Evolutionary conservation across 768 basidiomycete genomes (phyloP), one percentile per base, ranked within the genome.

Genomic region (Naganishia friedmannii): DNA sequence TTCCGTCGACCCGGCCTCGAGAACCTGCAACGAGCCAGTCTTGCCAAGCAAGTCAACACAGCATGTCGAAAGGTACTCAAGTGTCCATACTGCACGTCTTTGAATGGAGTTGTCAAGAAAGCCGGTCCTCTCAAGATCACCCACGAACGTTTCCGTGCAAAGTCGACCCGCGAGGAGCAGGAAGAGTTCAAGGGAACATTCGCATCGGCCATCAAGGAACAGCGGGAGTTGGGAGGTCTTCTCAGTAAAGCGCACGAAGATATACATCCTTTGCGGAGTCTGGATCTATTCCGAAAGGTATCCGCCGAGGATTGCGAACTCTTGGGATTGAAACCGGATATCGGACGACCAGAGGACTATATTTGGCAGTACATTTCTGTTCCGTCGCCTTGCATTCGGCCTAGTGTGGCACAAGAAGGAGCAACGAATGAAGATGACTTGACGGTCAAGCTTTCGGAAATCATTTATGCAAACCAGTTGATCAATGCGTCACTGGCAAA

Each of bases 311-410:
- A 99, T 76, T 95, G 92, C 77, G 96, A 99, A 81, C 83, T 99
- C 54, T 85, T 99, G 13, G 95, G 96, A 1, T 81, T 98, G 69
- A 88, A 91, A 69, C 96, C 96, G 0, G 86, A 86, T 17, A 88
- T 88, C 77, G 94, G 95, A 56, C 84, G 96, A 66, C 96, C 96
- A 12, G 96, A 99, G 83, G 91, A 97, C 79, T 96, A 93, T 76
- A 87, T 99, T 65, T 99, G 96, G 95, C 95, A 98, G 81, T 99
- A 97, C 80, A 87, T 99, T 17, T 95, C 93, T 28, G 96, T 99
- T 34, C 96, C 96, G 48, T 96, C 96, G 0, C 93, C 96, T 23
- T 94, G 93, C 78, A 99, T 99, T 67, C 88, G 96, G 55, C 96
- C 96, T 0, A 96, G 93, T 3, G 96, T 99, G 0, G 90, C 91